Evolutionary conservation across 108 stramenopile species (phyloP).

Genomic region (Nitzschia palea): DNA sequence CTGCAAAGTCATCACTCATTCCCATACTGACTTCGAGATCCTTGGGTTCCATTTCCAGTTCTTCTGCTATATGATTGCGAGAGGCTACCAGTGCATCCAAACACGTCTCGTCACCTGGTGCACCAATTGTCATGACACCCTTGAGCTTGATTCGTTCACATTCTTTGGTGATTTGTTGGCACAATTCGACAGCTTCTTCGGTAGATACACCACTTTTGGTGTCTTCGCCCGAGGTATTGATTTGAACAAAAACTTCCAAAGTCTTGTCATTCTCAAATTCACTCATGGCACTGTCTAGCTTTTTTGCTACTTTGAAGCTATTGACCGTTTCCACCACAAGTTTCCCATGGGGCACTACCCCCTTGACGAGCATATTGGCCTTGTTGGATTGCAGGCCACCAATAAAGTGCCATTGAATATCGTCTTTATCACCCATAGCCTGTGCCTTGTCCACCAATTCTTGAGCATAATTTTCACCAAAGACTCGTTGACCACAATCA

Average conservation of each 20-base stretch:
- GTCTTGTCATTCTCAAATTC: slow-evolving; percentile 32
- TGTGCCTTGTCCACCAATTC: slow-evolving; percentile 94
- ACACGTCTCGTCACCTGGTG: slow-evolving; percentile 83
- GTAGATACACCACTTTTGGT: slow-evolving; percentile 88
- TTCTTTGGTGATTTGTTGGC: slow-evolving; percentile 57
- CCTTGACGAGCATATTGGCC: slow-evolving; percentile 78
- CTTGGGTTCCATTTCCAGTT: slow-evolving; percentile 33
- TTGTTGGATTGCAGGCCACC: slow-evolving; percentile 98
- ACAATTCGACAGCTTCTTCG: slow-evolving; percentile 54
- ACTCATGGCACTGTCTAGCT: slow-evolving; percentile 80
- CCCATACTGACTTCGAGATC: slow-evolving; percentile 95
- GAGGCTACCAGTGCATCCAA: slow-evolving; percentile 71
- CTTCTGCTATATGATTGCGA: slow-evolving; percentile 54
- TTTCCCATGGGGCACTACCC: slow-evolving; percentile 42
- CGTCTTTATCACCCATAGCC: slow-evolving; percentile 48
- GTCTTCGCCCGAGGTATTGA: slow-evolving; percentile 97
- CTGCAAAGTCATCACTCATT: slow-evolving; percentile 96
- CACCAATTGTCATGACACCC: slow-evolving; percentile 99
- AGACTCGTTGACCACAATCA: slow-evolving; percentile 86
- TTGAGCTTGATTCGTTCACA: slow-evolving; percentile 77
- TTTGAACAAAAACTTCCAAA: slow-evolving; percentile 85
- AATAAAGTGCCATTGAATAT: slow-evolving; percentile 95
- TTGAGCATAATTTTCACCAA: slow-evolving; percentile 99
- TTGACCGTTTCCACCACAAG: slow-evolving; percentile 90
- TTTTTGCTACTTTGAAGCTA: slow-evolving; percentile 88